Base-by-base conservation (phyloP, 257 asterid genomes). In the Solanum okadae region DNA sequence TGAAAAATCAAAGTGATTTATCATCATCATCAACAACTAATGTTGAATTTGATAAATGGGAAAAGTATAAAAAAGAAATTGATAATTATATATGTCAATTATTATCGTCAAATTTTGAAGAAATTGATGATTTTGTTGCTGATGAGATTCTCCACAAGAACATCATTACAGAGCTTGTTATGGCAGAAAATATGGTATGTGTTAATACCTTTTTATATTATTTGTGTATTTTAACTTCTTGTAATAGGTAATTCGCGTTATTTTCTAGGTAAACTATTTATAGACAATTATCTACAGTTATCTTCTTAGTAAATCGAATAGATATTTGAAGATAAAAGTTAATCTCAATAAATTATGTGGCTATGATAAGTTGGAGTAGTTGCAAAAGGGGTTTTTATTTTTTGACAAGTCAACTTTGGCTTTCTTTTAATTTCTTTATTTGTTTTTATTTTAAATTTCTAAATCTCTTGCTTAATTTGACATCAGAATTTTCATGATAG, bases 161-260 rank as follows among this genome's bases (percentile, higher is more conserved):
- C 52, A 68, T 79, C 52, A 61, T 83, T 18, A 71, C 89, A 22
- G 91, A 91, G 81, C 82, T 86, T 85, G 35, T 42, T 68, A 46
- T 90, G 63, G 89, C 86, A 14, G 92, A 92, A 87, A 88, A 87
- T 85, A 81, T 89, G 95, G 98, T 95, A 89, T 86, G 63, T 73
- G 15, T 8, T 0, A 76, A 75, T 1, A 5, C 4, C 3, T 6
- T 25, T 78, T 79, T 25, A 79, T 29, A 9, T 25, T 42, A 83
- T 34, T 1, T 0, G 3, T 13, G 1, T 61, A 42, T 42, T 79
- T 42, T 79, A 44, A 78, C 3, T 6, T 14, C 0, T 78, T 75
- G 2, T 35, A 20, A 1, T 0, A 75, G 0, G 9, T 75, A 75
- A 35, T 25, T 10, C 3, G 2, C 10, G 0, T 14, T 42, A 4